Evolutionary conservation across 805 yeast species (phyloP).

Genomic region (Cyberlindnera amylophila): DNA sequence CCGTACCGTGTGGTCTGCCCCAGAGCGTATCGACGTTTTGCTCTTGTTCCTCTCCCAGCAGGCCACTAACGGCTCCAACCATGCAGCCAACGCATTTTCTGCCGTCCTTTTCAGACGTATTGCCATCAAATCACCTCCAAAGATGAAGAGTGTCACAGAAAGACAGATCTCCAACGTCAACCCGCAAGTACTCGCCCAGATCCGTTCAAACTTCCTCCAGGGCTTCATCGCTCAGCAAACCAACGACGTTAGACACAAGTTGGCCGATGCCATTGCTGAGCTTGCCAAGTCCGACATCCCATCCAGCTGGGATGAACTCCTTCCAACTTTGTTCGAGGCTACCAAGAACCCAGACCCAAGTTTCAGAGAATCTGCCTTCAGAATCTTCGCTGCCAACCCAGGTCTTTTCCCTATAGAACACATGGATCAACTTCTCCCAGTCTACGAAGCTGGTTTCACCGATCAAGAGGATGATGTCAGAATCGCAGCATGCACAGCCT

Average conservation of each 20-base stretch:
- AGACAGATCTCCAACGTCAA: constrained; percentile 73
- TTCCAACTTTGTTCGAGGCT: constrained; percentile 72
- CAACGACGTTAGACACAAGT: constrained; percentile 81
- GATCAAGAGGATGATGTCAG: constrained; percentile 81
- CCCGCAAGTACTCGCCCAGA: constrained; percentile 53
- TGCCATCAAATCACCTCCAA: constrained; percentile 75
- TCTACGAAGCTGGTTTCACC: constrained; percentile 77
- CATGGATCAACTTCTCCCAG: constrained; percentile 53
- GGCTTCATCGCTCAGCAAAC: constrained; percentile 72
- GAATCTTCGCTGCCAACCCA: constrained; percentile 85
- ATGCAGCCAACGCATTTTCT: constrained; percentile 61
- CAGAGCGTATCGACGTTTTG: constrained; percentile 63
- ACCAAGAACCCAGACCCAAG: constrained; percentile 51
- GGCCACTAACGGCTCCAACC: constrained; percentile 59
- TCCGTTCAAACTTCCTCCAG: constrained; percentile 60
- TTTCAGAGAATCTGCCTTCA: constrained; percentile 84
- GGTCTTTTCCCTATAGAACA: constrained; percentile 62
- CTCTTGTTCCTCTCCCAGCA: constrained; percentile 79
- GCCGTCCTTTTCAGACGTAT: constrained; percentile 89
- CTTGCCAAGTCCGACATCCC: constrained; percentile 67
- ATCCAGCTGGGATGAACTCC: constrained; percentile 71
- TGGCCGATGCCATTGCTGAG: constrained; percentile 93
- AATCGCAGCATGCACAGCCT: constrained; percentile 88
- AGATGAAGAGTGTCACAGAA: constrained; percentile 59
- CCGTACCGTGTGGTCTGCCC: constrained; percentile 70